Conservation (phyloP, 192 early-diverging fungal species). For the Umbelopsis vinacea region DNA sequence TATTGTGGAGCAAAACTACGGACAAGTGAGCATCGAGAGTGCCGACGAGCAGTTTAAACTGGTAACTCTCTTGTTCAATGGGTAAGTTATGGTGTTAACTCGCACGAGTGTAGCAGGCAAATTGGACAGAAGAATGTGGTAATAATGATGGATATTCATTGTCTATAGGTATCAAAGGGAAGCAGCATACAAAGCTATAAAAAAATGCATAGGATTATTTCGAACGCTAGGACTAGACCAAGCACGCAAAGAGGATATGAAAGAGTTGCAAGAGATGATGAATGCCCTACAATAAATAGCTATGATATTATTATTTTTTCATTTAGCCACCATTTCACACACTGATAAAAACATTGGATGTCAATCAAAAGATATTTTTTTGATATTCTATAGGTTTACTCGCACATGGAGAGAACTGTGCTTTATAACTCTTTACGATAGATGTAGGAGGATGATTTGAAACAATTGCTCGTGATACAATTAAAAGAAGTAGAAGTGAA, state of each 20-base stretch:
- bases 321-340: no score
- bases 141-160: not conserved
- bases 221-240: not conserved
- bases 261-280: not conserved
- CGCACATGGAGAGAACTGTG: conserved; percentile 21
- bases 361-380: not conserved
- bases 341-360: no score
- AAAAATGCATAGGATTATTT: not conserved
- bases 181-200: not conserved
- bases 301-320: no score
- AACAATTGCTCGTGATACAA: conserved; percentile 7
- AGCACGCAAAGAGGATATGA: conserved; percentile 1
- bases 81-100: not conserved
- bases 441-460: not conserved
- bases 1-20: not conserved
- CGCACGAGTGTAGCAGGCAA: not conserved
- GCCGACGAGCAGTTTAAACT: conserved; percentile 4
- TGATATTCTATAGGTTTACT: conserved; percentile 12
- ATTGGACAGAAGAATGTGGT: not conserved
- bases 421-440: conserved; percentile 23
- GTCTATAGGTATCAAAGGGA: not conserved
- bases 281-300: no score
- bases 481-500: conserved; percentile 2
- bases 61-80: conserved; percentile 10
- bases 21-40: conserved; percentile 1